Conservation (phyloP, 371 early-diverging fungal genomes). For the Mortierella sp. region DNA sequence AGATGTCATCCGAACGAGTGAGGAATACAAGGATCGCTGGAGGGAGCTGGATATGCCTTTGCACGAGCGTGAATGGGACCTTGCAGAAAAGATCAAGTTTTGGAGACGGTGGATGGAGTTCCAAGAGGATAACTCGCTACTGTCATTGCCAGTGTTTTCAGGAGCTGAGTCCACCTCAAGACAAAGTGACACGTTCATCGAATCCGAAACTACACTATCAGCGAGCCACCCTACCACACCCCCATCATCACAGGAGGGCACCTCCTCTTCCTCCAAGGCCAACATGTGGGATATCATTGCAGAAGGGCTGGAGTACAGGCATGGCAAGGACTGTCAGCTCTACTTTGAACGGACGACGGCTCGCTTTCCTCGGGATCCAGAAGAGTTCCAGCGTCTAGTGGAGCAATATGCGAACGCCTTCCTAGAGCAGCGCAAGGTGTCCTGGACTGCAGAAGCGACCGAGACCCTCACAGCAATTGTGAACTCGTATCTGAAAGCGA, state of each 20-base stretch:
- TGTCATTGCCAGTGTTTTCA: constrained; percentile 2
- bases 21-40: constrained; percentile 42
- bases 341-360: constrained; percentile 34
- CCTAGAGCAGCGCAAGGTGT: constrained; percentile 8
- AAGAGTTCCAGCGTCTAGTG: constrained; percentile 17
- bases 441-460: constrained; percentile 23
- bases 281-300: constrained; percentile 48
- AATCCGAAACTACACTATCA: background rate
- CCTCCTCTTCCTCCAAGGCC: background rate
- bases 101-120: constrained; percentile 47
- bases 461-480: constrained; percentile 20
- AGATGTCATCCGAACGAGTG: constrained; percentile 20
- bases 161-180: background rate
- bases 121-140: constrained; percentile 13
- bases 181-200: background rate
- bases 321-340: constrained; percentile 40
- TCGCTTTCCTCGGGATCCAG: constrained; percentile 37
- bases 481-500: constrained; percentile 12
- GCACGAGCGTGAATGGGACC: constrained; percentile 45
- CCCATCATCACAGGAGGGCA: no score
- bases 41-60: constrained; percentile 37
- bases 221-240: background rate
- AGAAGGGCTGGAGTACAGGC: constrained; percentile 47
- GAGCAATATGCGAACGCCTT: constrained; percentile 22
- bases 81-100: constrained; percentile 34